Evolutionary conservation across 805 yeast genomes (phyloP).

Genomic region (Phaffomyces opuntiae): DNA sequence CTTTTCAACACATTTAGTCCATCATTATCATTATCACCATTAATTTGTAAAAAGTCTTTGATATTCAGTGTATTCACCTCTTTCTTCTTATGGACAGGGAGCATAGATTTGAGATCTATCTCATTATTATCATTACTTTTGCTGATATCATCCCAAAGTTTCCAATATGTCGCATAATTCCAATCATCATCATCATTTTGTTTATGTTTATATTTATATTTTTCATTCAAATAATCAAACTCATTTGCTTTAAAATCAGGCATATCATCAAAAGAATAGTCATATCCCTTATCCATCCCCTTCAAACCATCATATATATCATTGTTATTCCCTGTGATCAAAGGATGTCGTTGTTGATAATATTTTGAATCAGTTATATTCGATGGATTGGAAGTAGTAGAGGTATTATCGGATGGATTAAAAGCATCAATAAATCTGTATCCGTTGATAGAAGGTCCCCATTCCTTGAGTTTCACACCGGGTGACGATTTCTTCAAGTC

Average conservation of each 20-base stretch:
- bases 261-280: slow-evolving; percentile 15
- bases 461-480: slow-evolving; percentile 9
- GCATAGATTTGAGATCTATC: slow-evolving; percentile 5
- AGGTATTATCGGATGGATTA: no score
- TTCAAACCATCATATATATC: neutral
- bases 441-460: slow-evolving; percentile 25
- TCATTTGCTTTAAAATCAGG: slow-evolving; percentile 10
- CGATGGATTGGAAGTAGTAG: no score
- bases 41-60: slow-evolving; percentile 10
- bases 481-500: neutral
- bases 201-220: neutral
- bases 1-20: slow-evolving; percentile 24
- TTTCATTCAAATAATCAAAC: slow-evolving; percentile 1
- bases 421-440: slow-evolving; percentile 15
- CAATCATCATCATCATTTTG: neutral
- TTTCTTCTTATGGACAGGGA: slow-evolving; percentile 27
- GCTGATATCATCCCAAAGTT: slow-evolving; percentile 22
- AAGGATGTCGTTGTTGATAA: slow-evolving; percentile 8
- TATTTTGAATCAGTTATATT: neutral
- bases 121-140: slow-evolving; percentile 11
- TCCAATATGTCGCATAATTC: slow-evolving; percentile 18
- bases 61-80: slow-evolving; percentile 16
- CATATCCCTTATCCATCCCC: slow-evolving; percentile 2
- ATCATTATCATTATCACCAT: neutral
- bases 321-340: neutral